phyloP scores from a whole-genome alignment of 768 basidiomycete species.

The Mycena olivaceomarginata region DNA sequence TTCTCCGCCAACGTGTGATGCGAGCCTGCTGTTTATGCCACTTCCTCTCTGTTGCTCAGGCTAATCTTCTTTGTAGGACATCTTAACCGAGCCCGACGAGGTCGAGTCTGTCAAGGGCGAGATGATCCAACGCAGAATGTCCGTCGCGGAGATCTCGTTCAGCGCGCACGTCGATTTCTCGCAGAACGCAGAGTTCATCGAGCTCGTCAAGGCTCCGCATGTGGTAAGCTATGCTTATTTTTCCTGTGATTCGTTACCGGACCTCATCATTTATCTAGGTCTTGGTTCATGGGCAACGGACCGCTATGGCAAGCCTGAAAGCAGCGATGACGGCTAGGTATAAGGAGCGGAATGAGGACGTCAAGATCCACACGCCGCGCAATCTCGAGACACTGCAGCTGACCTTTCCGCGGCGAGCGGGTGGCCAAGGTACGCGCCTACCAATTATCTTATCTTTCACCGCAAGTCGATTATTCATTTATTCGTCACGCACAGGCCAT shows the following conservation, averaged over 20 bases:
- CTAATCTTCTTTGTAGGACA: constrained; percentile 76
- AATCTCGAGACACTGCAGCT: constrained; percentile 94
- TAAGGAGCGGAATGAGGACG: constrained; percentile 95
- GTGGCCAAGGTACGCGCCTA: constrained; percentile 87
- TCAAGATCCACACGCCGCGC: constrained; percentile 96
- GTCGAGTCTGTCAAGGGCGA: constrained; percentile 87
- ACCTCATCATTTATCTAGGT: constrained; percentile 68
- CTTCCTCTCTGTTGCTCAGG: constrained; percentile 50
- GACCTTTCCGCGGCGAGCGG: constrained; percentile 95
- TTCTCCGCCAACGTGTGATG: constrained; percentile 42
- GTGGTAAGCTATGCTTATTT: constrained; percentile 70
- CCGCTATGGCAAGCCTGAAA: constrained; percentile 93
- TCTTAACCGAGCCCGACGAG: constrained; percentile 96
- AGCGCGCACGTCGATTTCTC: constrained; percentile 98
- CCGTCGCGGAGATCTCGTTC: constrained; percentile 98
- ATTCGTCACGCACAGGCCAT: constrained; percentile 79
- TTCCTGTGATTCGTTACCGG: background rate
- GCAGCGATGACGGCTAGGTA: constrained; percentile 93
- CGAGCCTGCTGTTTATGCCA: constrained; percentile 2
- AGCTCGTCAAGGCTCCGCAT: constrained; percentile 94
- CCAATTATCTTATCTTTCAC: no score
- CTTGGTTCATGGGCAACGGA: constrained; percentile 97
- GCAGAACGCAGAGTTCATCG: constrained; percentile 98
- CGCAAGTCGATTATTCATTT: no score
- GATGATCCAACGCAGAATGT: constrained; percentile 91